Conservation (phyloP, 2,329 filamentous ascomycete species). For the Penicillium decumbens region DNA sequence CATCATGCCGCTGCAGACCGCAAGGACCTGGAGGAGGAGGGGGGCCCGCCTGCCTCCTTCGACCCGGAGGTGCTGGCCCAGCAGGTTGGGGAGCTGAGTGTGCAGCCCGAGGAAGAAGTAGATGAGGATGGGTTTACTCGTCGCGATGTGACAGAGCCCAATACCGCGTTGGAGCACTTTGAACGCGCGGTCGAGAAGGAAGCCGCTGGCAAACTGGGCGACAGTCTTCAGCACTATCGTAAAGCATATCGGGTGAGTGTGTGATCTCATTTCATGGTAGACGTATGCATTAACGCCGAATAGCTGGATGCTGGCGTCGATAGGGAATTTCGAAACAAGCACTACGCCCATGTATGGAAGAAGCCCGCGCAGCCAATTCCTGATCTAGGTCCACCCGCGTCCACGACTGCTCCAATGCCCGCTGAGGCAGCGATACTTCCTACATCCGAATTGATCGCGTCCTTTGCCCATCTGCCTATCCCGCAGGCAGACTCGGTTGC, state of each 20-base stretch:
- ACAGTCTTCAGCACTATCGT: slow-evolving; percentile 82
- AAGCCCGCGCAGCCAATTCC: slow-evolving; percentile 40
- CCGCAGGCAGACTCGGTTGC: slow-evolving; percentile 62
- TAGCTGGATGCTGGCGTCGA: slow-evolving; percentile 83
- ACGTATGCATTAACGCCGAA: slow-evolving; percentile 15
- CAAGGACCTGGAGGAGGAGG: slow-evolving; percentile 38
- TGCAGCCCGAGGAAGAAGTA: slow-evolving; percentile 35
- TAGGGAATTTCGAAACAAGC: slow-evolving; percentile 80
- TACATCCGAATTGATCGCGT: slow-evolving; percentile 65
- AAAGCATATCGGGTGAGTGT: slow-evolving; percentile 71
- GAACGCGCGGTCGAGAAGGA: slow-evolving; percentile 89
- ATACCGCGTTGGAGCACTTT: slow-evolving; percentile 84
- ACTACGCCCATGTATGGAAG: slow-evolving; percentile 68
- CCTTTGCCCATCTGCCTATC: slow-evolving; percentile 69
- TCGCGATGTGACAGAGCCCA: slow-evolving; percentile 49
- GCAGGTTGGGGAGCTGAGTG: slow-evolving; percentile 34
- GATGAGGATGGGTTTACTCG: slow-evolving; percentile 40
- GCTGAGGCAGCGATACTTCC: slow-evolving; percentile 49
- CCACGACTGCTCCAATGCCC: slow-evolving; percentile 55
- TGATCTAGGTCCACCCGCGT: slow-evolving; percentile 49
- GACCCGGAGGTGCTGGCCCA: slow-evolving; percentile 33
- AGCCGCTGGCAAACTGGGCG: slow-evolving; percentile 74
- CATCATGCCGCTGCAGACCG: slow-evolving; percentile 37
- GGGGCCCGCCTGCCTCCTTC: slow-evolving; percentile 21
- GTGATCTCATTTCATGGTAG: background rate